phyloP scores from a whole-genome alignment of 2,329 filamentous ascomycete species.

The Cercospora zeae-maydis region DNA sequence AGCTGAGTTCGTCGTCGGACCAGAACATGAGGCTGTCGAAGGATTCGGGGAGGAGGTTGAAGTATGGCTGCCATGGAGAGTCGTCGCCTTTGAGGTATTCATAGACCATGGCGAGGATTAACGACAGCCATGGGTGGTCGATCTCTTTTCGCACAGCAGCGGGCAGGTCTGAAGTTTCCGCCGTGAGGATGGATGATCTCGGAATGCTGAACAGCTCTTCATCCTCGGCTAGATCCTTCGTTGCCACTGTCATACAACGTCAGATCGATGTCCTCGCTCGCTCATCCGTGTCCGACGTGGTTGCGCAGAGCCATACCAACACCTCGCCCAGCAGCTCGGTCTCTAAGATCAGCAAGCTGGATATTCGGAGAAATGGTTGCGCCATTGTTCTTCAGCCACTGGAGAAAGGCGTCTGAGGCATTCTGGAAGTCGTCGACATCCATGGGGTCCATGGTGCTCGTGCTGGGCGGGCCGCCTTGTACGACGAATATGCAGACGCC shows the following conservation, averaged over 20 bases:
- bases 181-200: slow-evolving; percentile 65
- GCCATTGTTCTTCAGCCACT: slow-evolving; percentile 55
- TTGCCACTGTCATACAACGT: slow-evolving; percentile 58
- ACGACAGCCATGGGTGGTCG: slow-evolving; percentile 49
- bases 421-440: slow-evolving; percentile 34
- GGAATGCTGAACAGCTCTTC: slow-evolving; percentile 80
- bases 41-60: slow-evolving; percentile 64
- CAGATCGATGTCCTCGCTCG: not conserved
- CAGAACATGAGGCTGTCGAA: slow-evolving; percentile 94
- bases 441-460: slow-evolving; percentile 18
- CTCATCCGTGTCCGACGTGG: not conserved
- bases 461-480: not conserved
- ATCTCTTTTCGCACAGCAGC: slow-evolving; percentile 29
- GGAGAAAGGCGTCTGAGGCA: slow-evolving; percentile 52
- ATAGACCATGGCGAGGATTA: slow-evolving; percentile 78
- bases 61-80: slow-evolving; percentile 75
- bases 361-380: slow-evolving; percentile 58
- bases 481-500: slow-evolving; percentile 5
- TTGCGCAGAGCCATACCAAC: slow-evolving; percentile 50
- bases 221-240: slow-evolving; percentile 65
- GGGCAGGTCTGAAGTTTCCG: slow-evolving; percentile 67
- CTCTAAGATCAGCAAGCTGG: slow-evolving; percentile 55
- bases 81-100: slow-evolving; percentile 59
- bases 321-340: slow-evolving; percentile 57
- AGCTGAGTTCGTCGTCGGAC: slow-evolving; percentile 63